Percentiles rank a stretch among this genome's conserved stretches.
Conservation (phyloP, 192 early-diverging fungal species). For the Umbelopsis vinacea region DNA sequence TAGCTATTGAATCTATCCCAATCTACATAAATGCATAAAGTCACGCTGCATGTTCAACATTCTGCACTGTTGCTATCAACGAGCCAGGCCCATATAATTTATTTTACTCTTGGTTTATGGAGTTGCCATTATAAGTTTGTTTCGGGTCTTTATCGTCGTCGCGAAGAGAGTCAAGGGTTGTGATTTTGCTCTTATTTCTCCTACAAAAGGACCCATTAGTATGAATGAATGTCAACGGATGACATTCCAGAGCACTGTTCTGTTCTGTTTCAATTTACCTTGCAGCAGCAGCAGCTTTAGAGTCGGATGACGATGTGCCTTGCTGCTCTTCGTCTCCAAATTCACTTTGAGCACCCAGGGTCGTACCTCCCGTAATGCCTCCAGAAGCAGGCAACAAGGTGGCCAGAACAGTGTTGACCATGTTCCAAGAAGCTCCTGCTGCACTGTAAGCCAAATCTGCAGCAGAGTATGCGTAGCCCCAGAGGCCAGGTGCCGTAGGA, state of each 20-base stretch:
- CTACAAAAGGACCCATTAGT: neutral
- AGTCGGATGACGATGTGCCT: neutral
- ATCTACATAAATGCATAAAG: neutral
- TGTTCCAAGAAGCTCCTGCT: conserved; percentile 1
- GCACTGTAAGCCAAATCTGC: conserved; percentile 26
- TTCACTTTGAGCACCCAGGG: conserved; percentile 7
- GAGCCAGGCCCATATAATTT: neutral
- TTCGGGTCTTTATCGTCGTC: conserved; percentile 16
- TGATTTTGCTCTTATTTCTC: neutral
- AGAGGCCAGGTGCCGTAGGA: neutral
- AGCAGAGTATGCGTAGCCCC: conserved; percentile 28
- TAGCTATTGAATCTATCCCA: neutral
- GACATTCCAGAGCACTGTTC: neutral
- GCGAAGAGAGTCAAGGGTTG: neutral
- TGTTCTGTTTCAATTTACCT: too few species aligned
- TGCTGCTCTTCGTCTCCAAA: neutral
- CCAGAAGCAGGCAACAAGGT: conserved; percentile 20
- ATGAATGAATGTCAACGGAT: too few species aligned
- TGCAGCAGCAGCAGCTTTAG: conserved; percentile 10
- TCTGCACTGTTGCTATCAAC: too few species aligned
- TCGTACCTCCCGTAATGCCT: conserved; percentile 1
- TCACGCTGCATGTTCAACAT: too few species aligned
- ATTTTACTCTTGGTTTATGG: conserved; percentile 41
- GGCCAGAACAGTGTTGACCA: conserved; percentile 14
- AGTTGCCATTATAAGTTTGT: conserved; percentile 42